Evolutionary conservation across 148 eudicot genomes (phyloP), one percentile per base, ranked within the genome.

Genomic region (Amaranthus palmeri): DNA sequence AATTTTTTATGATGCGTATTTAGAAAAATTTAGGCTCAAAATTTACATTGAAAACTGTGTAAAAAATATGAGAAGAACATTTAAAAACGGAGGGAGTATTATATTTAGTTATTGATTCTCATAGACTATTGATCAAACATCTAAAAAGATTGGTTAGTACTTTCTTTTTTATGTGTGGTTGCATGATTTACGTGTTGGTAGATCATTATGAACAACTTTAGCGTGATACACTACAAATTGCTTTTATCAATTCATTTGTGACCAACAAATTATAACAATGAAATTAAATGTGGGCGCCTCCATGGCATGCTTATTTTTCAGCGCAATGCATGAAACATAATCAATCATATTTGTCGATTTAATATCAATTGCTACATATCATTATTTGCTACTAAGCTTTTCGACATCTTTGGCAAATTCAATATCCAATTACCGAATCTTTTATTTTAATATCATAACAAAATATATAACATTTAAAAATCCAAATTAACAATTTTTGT

Each of bases 261-360:
- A 61, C 41, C 58, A 61, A 61, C n/a, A 25, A 47, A 2, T 43
- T 54, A 25, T 25, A 25, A 25, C 36, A 25, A 25, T 0, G 36
- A 2, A 25, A 25, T 25, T 25, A 25, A 25, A 25, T 60, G 72
- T 53, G 78, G 59, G 40, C 62, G 65, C 47, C 55, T 49, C 43
- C 46, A 15, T 69, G 51, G 78, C 78, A 76, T 76, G 78, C 78
- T 76, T 53, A 45, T 52, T 76, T 59, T 61, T 69, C 50, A 75
- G 41, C 61, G 51, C 68, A 52, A 7, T 6, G 36, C 36, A 25
- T 25, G 36, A 9, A 36, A 60, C 66, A 43, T 58, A n/a, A 61
- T 61, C 9, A 61, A 52, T 68, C 48, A 11, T 72, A 52, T 68
- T 72, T 72, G 49, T 61, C 57, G 36, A 65, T 8, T 3, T 47